Percentiles rank a stretch among this genome's conserved stretches.
Evolutionary conservation across 805 yeast species (phyloP).

Genomic region (Candida germanica): DNA sequence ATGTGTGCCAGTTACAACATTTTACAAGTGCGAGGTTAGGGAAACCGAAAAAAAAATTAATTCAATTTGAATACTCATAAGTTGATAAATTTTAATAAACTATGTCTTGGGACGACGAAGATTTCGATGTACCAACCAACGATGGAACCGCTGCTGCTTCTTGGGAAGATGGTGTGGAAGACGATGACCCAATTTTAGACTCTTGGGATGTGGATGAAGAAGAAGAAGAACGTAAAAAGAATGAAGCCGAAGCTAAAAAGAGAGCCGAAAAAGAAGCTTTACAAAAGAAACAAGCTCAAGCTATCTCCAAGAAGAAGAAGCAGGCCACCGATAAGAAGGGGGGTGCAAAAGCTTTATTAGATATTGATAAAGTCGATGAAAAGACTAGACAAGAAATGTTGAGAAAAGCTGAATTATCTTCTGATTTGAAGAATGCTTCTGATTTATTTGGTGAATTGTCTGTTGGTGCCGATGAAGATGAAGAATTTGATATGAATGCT

Average conservation of each 20-base stretch:
- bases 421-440: constrained; percentile 91
- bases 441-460: constrained; percentile 79
- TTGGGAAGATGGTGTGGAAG: constrained; percentile 83
- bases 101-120: constrained; percentile 86
- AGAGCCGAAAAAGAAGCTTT: constrained; percentile 44
- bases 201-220: constrained; percentile 89
- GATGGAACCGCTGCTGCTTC: constrained; percentile 58
- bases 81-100: constrained; percentile 2
- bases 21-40: background rate
- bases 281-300: constrained; percentile 39
- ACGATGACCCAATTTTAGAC: constrained; percentile 69
- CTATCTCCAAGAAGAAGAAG: constrained; percentile 50
- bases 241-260: constrained; percentile 39
- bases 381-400: constrained; percentile 70
- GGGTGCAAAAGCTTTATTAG: constrained; percentile 39
- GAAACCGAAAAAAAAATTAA: background rate
- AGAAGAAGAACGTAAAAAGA: constrained; percentile 53
- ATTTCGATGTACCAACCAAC: constrained; percentile 61
- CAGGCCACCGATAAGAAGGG: constrained; percentile 37
- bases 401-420: constrained; percentile 73
- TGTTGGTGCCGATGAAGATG: constrained; percentile 40
- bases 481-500: constrained; percentile 35
- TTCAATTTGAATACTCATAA: background rate
- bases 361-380: constrained; percentile 69
- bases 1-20: background rate